Percentiles rank a stretch among this genome's conserved stretches.
Conservation (phyloP, 768 basidiomycete species). For the Gyrodon lividus region DNA sequence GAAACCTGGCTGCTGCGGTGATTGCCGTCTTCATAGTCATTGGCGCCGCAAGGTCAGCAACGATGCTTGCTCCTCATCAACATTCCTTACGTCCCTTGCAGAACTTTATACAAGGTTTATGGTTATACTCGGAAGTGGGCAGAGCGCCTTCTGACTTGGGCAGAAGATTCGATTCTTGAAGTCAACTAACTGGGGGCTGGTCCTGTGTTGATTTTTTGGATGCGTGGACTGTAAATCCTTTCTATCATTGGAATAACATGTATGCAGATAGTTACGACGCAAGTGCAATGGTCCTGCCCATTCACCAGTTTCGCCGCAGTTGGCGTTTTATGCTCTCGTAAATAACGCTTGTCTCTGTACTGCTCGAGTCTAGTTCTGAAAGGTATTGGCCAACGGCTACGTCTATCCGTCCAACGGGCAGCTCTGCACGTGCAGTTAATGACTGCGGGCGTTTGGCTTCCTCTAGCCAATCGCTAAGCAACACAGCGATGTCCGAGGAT, state of each 20-base stretch:
- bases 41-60: conserved; percentile 59
- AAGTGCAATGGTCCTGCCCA: conserved; percentile 10
- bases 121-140: conserved; percentile 56
- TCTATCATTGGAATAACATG: conserved; percentile 12
- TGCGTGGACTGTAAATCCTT: not conserved
- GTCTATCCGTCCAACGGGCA: conserved; percentile 79
- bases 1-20: conserved; percentile 66
- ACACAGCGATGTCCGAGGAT: conserved; percentile 76
- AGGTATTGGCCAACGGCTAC: conserved; percentile 72
- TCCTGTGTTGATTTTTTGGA: conserved; percentile 1
- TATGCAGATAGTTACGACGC: conserved; percentile 12
- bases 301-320: conserved; percentile 68
- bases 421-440: conserved; percentile 56
- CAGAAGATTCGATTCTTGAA: conserved; percentile 80
- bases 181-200: conserved; percentile 44
- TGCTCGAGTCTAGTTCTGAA: conserved; percentile 60
- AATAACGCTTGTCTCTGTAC: conserved; percentile 56
- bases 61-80: not conserved
- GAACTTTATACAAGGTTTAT: conserved; percentile 73
- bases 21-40: conserved; percentile 58
- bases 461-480: conserved; percentile 80
- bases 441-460: conserved; percentile 74
- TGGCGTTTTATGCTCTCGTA: conserved; percentile 75
- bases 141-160: conserved; percentile 61
- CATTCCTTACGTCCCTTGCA: conserved; percentile 29